Evolutionary conservation across 164 flowering plant genomes (phyloP), one percentile per base, ranked within the genome.

Genomic region (Annona squamosa): DNA sequence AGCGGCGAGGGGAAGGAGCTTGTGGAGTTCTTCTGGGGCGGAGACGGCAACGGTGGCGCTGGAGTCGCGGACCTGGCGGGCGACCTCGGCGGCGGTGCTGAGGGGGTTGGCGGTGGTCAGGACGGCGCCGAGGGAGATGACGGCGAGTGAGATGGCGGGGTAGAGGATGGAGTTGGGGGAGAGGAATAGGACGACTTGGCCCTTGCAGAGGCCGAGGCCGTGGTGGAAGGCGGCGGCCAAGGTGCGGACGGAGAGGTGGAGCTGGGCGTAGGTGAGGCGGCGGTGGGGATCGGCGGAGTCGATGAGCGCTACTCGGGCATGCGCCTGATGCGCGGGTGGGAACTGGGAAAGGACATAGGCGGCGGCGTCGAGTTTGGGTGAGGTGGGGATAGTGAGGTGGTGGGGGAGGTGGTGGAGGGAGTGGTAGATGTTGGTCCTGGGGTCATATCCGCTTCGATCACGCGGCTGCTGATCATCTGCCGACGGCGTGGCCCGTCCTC

Each of bases 31-130:
- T 45, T 86, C 87, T 0, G 89, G 87, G 0, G 85, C 70, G 0
- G 91, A 76, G 61, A 90, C 82, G 18, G 80, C 85, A 5, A 90
- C 78, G 63, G 76, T 88, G 0, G 94, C 87, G 2, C 83, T 81
- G 0, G 90, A 90, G 74, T 88, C 90, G 0, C 17, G 52, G 2
- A 87, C 85, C 71, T 89, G 94, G 72, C 89, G 88, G 16, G 79
- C 80, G 10, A 91, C 81, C 71, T 91, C 96, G 2, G 77, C 19
- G 3, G 43, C 79, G 4, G 93, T 89, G 85, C 86, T 86, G 41
- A 87, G 73, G 0, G 94, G 97, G 69, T 91, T 92, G 3, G 92
- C 90, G 0, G 94, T 81, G 42, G 89, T 84, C 4, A 88, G 79
- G 1, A 88, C 69, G 0, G 92, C 97, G 0, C 97, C 97, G 4